phyloP scores from a whole-genome alignment of 2,329 filamentous ascomycete species.

The Cryphonectria japonica region DNA sequence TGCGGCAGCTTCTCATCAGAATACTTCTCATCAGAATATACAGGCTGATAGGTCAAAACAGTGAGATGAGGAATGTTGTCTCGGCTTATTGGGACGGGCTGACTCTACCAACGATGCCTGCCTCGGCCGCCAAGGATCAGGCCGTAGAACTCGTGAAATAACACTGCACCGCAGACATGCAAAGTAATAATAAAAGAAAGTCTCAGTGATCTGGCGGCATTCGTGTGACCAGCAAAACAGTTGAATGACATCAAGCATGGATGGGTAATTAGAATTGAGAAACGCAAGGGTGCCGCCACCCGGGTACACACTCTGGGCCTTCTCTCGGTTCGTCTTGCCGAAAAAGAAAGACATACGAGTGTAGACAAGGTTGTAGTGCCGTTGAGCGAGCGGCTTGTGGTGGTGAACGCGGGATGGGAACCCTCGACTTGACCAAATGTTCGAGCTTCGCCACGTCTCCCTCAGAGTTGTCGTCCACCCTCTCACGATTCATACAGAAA shows the following conservation, averaged over 20 bases:
- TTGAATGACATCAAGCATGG: background rate
- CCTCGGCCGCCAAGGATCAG: too few species aligned
- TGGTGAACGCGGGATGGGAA: too few species aligned
- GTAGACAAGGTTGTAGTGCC: too few species aligned
- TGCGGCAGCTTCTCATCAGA: background rate
- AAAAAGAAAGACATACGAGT: too few species aligned
- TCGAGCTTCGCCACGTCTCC: background rate
- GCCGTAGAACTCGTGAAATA: background rate
- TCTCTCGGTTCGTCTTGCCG: too few species aligned
- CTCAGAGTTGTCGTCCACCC: background rate
- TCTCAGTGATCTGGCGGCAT: background rate
- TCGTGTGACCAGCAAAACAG: background rate
- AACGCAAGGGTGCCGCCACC: too few species aligned
- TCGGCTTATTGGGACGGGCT: background rate
- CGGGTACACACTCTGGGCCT: too few species aligned
- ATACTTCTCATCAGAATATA: background rate
- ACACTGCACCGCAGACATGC: background rate
- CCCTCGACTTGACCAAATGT: background rate
- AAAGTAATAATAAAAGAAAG: background rate
- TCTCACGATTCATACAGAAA: background rate
- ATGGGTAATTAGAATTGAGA: too few species aligned
- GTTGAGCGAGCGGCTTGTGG: too few species aligned
- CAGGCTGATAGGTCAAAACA: background rate
- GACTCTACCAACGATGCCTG: background rate
- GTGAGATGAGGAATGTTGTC: background rate